These are phyloP conservation scores for Rachicladosporium sp. DNA, from an alignment of 2,329 filamentous ascomycete genomes.

Conservation along the genomic window DNA sequence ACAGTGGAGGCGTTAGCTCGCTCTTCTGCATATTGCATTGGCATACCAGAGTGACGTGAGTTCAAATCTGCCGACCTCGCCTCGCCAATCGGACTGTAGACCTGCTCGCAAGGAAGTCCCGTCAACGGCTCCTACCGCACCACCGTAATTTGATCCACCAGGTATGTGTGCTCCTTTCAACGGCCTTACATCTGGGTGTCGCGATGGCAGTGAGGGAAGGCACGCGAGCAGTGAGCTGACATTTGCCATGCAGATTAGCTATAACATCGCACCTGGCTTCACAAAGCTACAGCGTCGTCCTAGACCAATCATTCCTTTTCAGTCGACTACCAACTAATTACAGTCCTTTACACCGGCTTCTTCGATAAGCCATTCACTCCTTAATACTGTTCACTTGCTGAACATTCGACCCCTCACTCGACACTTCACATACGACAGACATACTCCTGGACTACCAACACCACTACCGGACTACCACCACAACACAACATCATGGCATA, in stretches of 20 bases:
- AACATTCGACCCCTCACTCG: constrained; percentile 32
- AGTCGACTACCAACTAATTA: constrained; percentile 41
- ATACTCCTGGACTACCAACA: too few relatives aligned
- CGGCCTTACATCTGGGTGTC: constrained; percentile 14
- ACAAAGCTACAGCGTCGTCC: constrained; percentile 21
- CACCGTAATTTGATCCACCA: constrained; percentile 37
- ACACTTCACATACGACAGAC: constrained; percentile 27
- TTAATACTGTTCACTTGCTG: constrained; percentile 30
- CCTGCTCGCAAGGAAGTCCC: constrained; percentile 29
- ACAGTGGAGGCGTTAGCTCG: constrained; percentile 43
- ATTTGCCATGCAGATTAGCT: constrained; percentile 26
- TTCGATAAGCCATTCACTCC: constrained; percentile 39
- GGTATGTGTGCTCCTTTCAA: constrained; percentile 27
- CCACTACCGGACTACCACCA: constrained; percentile 16
- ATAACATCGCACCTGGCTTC: constrained; percentile 22
- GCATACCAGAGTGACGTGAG: constrained; percentile 17
- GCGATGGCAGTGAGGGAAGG: constrained; percentile 8
- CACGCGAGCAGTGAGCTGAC: constrained; percentile 16
- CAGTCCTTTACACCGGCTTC: constrained; percentile 39
- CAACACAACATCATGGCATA: constrained; percentile 40
- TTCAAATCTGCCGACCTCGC: constrained; percentile 20
- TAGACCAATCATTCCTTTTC: constrained; percentile 29
- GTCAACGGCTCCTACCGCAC: constrained; percentile 16
- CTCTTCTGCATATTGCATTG: constrained; percentile 33
- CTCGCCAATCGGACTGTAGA: constrained; percentile 26